Evolutionary conservation across 2,329 filamentous ascomycete genomes (phyloP).

Genomic region (Nigrospora oryzae): DNA sequence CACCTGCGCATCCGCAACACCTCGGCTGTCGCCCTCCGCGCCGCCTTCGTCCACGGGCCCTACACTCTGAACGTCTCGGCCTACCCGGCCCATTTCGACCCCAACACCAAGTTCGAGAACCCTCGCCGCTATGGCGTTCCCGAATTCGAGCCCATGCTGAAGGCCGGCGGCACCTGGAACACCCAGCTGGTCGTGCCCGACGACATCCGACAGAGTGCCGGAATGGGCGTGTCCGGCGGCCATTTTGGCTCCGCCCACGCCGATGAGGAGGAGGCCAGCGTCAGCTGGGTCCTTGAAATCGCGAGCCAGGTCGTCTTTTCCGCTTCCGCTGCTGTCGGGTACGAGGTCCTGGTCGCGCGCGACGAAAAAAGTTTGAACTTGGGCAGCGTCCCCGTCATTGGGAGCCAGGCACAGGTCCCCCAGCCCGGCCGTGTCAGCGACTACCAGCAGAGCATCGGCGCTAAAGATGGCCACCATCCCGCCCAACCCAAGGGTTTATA

Average conservation of each 20-base stretch:
- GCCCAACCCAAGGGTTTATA: constrained; percentile 70
- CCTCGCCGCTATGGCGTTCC: constrained; percentile 67
- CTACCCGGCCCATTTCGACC: constrained; percentile 76
- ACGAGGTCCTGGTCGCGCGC: constrained; percentile 76
- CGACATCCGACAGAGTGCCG: constrained; percentile 59
- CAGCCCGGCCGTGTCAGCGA: constrained; percentile 69
- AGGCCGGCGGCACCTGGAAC: constrained; percentile 83
- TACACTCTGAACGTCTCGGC: constrained; percentile 85
- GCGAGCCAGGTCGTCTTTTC: constrained; percentile 93
- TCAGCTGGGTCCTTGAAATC: constrained; percentile 78
- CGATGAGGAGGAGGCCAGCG: constrained; percentile 39
- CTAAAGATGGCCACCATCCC: constrained; percentile 49
- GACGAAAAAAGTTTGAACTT: constrained; percentile 76
- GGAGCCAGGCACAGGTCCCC: constrained; percentile 37
- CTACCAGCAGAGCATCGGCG: constrained; percentile 55
- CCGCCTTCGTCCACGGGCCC: constrained; percentile 92
- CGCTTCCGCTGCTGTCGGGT: constrained; percentile 75
- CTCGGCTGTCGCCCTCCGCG: constrained; percentile 80
- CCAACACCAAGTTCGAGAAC: constrained; percentile 67
- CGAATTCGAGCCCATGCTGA: constrained; percentile 92
- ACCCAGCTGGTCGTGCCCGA: constrained; percentile 75
- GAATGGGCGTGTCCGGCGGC: constrained; percentile 32
- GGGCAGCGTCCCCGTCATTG: constrained; percentile 38
- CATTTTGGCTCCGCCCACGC: constrained; percentile 35
- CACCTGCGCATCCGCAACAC: constrained; percentile 88